Evolutionary conservation across 108 stramenopile genomes (phyloP), one percentile per base, ranked within the genome.

Genomic region (Parmales sp.): DNA sequence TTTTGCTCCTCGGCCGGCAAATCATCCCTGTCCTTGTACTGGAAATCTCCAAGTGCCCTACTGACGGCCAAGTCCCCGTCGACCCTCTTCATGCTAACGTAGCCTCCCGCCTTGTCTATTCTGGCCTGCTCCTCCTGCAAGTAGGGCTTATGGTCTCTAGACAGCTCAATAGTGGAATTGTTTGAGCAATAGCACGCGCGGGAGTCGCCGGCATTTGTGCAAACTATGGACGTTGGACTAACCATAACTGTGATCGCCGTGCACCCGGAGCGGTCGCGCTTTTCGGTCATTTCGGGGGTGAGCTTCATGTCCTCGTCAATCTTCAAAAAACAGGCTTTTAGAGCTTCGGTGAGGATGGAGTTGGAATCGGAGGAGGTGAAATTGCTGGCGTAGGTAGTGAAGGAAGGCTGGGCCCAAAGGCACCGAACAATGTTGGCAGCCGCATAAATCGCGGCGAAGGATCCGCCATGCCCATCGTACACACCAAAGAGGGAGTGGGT

Each of bases 171-270:
- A n/a, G 76, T 75, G 8, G 73, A 69, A 38, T 76, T 69, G 37
- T 66, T 69, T 19, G 80, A 71, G 37, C 76, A 74, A 11, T 89
- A 78, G 51, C 95, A 75, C 39, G 91, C 76, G 37, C 98, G 82
- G 34, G 91, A 91, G 74, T 98, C 98, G 37, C 98, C 98, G 13
- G 92, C 90, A 72, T 98, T 98, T 75, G 94, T 95, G 69, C 92
- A 93, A 38, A 96, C 73, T 29, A 96, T 73, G 51, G 80, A 84
- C 20, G 75, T 72, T 7, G 95, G 95, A 9, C 94, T 91, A 2
- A 95, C 41, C 54, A 96, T 38, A 2, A 87, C 90, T 37, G 83
- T 74, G 18, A 88, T 75, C 1, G 91, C 93, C 6, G 97, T 95
- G 11, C 93, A 92, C 5, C 97, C 97, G 43, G 70, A 70, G 22